phyloP scores from a whole-genome alignment of 176 grass and related monocot genomes.

The Microstegium vimineum region DNA sequence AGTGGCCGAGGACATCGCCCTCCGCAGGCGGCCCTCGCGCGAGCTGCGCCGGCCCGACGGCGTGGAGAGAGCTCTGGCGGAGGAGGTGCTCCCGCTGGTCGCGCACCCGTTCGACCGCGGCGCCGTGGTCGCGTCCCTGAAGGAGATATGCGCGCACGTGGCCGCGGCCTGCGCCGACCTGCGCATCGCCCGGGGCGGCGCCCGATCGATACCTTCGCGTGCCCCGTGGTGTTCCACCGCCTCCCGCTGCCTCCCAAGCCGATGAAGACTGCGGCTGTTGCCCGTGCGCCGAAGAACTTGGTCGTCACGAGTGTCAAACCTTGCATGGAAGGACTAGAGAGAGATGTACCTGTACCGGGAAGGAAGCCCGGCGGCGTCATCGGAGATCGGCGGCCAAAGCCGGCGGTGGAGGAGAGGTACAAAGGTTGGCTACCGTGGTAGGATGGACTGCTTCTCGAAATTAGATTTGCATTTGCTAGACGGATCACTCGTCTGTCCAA shows the following conservation, averaged over 20 bases:
- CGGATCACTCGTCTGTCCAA: too few species aligned
- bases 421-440: not conserved
- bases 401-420: not conserved
- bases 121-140: not conserved
- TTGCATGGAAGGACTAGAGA: not conserved
- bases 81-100: not conserved
- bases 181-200: not conserved
- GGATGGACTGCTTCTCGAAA: not conserved
- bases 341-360: not conserved
- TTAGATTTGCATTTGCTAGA: too few species aligned
- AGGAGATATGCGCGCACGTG: not conserved
- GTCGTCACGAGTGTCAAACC: not conserved
- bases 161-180: not conserved
- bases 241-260: not conserved
- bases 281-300: not conserved
- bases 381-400: not conserved
- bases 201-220: constrained; percentile 4
- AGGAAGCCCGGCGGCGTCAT: not conserved
- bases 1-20: constrained; percentile 22
- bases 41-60: not conserved
- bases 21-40: not conserved
- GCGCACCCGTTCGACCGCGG: constrained; percentile 21
- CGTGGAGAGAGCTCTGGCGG: not conserved
- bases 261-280: not conserved
- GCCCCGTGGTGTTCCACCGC: not conserved